These are phyloP conservation scores for Cyamopsis tetragonoloba DNA, from an alignment of 306 rosid species.

Conservation along the genomic window DNA sequence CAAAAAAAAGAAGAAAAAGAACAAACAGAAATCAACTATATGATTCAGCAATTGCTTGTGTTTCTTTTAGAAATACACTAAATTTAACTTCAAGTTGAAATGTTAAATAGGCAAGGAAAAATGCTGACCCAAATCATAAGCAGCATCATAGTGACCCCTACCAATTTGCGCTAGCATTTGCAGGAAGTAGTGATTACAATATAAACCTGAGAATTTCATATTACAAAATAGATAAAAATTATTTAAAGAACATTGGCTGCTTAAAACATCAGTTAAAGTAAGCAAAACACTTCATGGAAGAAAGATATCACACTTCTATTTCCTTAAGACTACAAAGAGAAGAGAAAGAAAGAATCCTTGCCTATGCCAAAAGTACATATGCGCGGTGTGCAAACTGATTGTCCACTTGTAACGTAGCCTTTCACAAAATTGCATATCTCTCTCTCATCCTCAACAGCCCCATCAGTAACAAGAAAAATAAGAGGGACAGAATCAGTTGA, in stretches of 20 bases:
- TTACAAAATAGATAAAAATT: conserved; percentile 5
- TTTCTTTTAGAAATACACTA: background rate
- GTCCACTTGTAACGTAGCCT: conserved; percentile 41
- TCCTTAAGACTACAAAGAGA: conserved; percentile 19
- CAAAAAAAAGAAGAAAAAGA: background rate
- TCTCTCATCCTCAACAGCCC: conserved; percentile 82
- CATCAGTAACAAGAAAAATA: conserved; percentile 87
- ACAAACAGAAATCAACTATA: background rate
- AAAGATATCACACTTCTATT: background rate
- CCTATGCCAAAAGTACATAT: conserved; percentile 91
- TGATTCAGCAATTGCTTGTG: background rate
- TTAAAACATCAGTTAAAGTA: background rate
- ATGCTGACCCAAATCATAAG: conserved; percentile 64
- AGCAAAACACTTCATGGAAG: conserved; percentile 6
- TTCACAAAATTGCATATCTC: conserved; percentile 67
- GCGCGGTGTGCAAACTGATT: conserved; percentile 54
- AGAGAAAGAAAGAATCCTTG: conserved; percentile 35
- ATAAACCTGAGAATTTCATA: conserved; percentile 54
- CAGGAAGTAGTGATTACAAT: conserved; percentile 89
- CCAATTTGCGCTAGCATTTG: conserved; percentile 84
- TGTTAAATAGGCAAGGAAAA: background rate
- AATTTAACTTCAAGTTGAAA: conserved; percentile 4
- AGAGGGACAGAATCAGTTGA: conserved; percentile 57
- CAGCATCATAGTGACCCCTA: conserved; percentile 67
- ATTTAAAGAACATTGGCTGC: background rate